Conservation (phyloP, 176 grass and related monocot genomes). For the Cenchrus fungigraminus region DNA sequence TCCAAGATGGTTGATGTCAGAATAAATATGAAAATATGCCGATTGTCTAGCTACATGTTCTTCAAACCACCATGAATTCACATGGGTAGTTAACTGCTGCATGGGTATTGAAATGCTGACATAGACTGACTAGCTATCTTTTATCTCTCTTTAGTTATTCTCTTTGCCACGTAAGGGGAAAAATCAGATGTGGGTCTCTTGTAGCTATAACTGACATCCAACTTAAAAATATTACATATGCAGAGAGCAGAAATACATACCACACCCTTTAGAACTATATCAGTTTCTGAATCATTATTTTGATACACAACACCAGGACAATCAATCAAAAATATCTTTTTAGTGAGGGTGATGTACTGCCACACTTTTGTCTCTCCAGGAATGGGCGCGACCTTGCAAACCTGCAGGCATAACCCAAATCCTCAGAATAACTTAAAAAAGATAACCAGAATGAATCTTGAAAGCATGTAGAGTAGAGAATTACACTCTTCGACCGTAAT, state of each 20-base stretch:
- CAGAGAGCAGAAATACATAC: constrained; percentile 51
- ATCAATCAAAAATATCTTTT: constrained; percentile 95
- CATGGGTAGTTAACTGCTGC: background rate
- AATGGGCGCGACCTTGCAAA: constrained; percentile 97
- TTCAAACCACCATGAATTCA: background rate
- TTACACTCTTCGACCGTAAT: constrained; percentile 95
- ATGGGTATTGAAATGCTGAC: background rate
- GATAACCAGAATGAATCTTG: background rate
- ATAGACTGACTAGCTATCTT: background rate
- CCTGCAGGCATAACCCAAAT: constrained; percentile 54
- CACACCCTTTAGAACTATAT: constrained; percentile 99
- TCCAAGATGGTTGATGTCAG: background rate
- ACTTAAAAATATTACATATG: background rate
- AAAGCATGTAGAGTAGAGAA: constrained; percentile 24
- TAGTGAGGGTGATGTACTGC: constrained; percentile 98
- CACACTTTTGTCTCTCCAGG: constrained; percentile 97
- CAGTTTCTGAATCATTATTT: constrained; percentile 95
- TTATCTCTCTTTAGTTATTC: background rate
- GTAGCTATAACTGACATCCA: background rate
- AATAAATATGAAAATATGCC: background rate
- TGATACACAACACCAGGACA: constrained; percentile 98
- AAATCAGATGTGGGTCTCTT: background rate
- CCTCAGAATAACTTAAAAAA: constrained; percentile 32
- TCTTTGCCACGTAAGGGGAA: background rate
- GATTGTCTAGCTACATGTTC: background rate